Evolutionary conservation across 2,329 filamentous ascomycete genomes (phyloP).

Genomic region (Tolypocladium guangdongense): DNA sequence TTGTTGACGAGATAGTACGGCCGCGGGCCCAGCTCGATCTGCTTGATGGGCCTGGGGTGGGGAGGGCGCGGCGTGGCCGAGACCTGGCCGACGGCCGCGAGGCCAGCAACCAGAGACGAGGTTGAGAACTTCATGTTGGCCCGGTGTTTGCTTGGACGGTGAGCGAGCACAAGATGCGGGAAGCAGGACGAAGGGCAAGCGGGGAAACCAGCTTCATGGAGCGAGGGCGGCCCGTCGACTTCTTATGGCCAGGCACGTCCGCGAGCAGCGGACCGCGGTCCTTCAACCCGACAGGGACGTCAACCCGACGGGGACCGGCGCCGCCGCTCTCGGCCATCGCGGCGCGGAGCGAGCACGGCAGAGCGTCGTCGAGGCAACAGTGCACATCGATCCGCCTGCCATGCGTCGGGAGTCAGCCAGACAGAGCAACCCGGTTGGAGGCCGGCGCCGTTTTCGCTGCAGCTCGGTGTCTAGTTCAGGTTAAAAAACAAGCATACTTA

Average conservation of each 20-base stretch:
- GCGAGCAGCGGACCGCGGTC: neutral
- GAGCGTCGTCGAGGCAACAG: neutral
- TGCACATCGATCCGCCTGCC: neutral
- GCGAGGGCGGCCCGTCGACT: neutral
- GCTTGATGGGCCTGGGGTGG: conserved; percentile 25
- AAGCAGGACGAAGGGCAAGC: neutral
- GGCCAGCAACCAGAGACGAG: conserved; percentile 16
- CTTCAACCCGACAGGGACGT: too few relatives aligned
- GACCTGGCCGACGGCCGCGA: conserved; percentile 16
- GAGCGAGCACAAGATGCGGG: too few relatives aligned
- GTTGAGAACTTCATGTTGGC: conserved; percentile 14
- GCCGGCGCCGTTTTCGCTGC: neutral
- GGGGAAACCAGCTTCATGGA: too few relatives aligned
- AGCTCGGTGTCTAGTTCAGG: too few relatives aligned
- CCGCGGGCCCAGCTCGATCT: conserved; percentile 49
- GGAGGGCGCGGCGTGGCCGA: conserved; percentile 14
- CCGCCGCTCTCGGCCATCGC: neutral
- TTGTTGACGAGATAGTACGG: conserved; percentile 54
- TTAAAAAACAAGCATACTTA: neutral
- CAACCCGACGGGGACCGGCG: neutral
- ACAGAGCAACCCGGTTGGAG: neutral
- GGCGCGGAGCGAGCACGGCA: neutral
- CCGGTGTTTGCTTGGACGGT: neutral
- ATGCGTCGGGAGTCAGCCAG: too few relatives aligned
- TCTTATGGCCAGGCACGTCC: neutral